A percentile compares a stretch with the other conserved stretches of the same genome.
phyloP scores from a whole-genome alignment of 306 rosid species.

The Spatholobus suberectus region DNA sequence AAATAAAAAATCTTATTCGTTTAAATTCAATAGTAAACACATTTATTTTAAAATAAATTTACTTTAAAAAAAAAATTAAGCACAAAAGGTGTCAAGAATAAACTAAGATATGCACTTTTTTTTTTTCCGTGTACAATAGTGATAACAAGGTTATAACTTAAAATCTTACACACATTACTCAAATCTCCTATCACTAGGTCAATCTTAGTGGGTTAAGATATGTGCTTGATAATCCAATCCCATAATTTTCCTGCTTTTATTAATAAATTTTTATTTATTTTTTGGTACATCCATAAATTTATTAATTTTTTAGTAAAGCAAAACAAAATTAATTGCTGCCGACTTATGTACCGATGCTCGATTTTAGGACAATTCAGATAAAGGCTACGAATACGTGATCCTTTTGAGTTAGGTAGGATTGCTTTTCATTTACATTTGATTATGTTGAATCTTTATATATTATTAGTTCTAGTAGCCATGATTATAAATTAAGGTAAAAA shows the following conservation, averaged over 20 bases:
- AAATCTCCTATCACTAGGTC: too few relatives aligned
- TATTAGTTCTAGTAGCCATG: constrained; percentile 6
- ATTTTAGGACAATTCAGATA: constrained; percentile 35
- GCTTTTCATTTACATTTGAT: constrained; percentile 26
- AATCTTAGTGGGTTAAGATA: too few relatives aligned
- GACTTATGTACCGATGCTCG: constrained; percentile 27
- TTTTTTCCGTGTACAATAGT: too few relatives aligned
- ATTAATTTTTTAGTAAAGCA: constrained; percentile 17
- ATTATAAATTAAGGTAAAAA: constrained; percentile 24
- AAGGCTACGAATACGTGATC: constrained; percentile 32
- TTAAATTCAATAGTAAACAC: not conserved
- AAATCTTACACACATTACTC: too few relatives aligned
- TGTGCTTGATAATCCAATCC: not conserved
- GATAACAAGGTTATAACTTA: too few relatives aligned
- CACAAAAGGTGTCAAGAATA: not conserved
- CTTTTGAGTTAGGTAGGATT: constrained; percentile 47
- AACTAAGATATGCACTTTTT: not conserved
- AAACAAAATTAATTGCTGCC: constrained; percentile 41
- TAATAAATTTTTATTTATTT: constrained; percentile 1
- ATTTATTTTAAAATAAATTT: not conserved
- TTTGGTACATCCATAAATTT: too few relatives aligned
- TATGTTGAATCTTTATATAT: not conserved
- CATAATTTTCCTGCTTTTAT: constrained; percentile 26
- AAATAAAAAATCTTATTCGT: not conserved
- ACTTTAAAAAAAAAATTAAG: not conserved